These are phyloP conservation scores for Dryas octopetala DNA, from an alignment of 306 rosid genomes.

Conservation along the genomic window DNA sequence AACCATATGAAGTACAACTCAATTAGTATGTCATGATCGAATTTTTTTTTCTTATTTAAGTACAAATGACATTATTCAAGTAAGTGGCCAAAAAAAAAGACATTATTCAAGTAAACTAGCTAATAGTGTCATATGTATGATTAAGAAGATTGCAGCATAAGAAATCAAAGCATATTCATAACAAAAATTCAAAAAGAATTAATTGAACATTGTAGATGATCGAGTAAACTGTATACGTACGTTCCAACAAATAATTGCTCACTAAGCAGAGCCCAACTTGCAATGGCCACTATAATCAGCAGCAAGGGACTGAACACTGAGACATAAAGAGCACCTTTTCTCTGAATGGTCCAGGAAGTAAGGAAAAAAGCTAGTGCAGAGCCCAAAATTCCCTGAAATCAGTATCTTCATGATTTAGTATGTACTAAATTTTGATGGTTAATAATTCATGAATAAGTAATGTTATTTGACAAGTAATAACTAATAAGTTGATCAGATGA, in stretches of 20 bases:
- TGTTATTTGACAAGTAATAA: too few relatives aligned
- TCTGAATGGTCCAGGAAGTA: constrained; percentile 65
- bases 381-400: constrained; percentile 57
- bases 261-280: constrained; percentile 65
- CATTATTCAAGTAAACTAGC: too few relatives aligned
- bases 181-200: background rate
- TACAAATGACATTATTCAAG: too few relatives aligned
- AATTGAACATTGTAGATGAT: background rate
- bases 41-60: too few relatives aligned
- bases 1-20: background rate
- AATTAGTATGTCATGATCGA: too few relatives aligned
- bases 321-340: constrained; percentile 73
- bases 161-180: background rate
- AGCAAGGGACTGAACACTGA: constrained; percentile 67
- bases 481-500: too few relatives aligned
- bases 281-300: constrained; percentile 54
- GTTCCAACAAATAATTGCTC: constrained; percentile 70
- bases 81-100: too few relatives aligned
- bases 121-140: too few relatives aligned
- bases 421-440: too few relatives aligned
- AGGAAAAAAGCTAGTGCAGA: constrained; percentile 51
- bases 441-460: too few relatives aligned
- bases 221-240: constrained; percentile 33
- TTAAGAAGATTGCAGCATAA: background rate
- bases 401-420: background rate